Percentiles rank a stretch among this genome's conserved stretches.
Evolutionary conservation across 2,329 filamentous ascomycete genomes (phyloP).

Genomic region (Talaromyces piceae): DNA sequence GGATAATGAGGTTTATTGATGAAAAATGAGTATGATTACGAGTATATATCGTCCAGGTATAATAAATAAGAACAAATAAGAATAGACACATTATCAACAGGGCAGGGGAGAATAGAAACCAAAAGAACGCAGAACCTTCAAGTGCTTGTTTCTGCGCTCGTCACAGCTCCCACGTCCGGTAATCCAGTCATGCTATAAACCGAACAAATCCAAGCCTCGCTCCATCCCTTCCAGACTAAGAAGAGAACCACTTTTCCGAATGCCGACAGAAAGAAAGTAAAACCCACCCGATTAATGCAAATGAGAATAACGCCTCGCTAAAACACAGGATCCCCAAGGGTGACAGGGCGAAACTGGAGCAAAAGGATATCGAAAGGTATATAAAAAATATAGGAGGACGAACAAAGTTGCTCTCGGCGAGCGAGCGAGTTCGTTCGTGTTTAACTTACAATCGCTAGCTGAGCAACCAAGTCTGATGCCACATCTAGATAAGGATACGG

Average conservation of each 20-base stretch:
- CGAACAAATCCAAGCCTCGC: background rate
- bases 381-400: background rate
- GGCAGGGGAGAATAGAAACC: background rate
- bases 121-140: background rate
- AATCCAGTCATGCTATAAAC: too few relatives aligned
- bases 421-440: background rate
- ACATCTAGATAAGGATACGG: constrained; percentile 95
- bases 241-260: background rate
- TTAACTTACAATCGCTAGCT: constrained; percentile 66
- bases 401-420: background rate
- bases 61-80: background rate
- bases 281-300: background rate
- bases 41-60: background rate
- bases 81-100: background rate
- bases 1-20: background rate
- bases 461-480: constrained; percentile 84
- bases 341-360: background rate
- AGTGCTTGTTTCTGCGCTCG: background rate
- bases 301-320: background rate
- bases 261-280: background rate
- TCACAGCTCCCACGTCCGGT: background rate
- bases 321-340: background rate
- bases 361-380: background rate
- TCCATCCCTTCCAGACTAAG: background rate
- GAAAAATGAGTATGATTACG: background rate